Base-by-base conservation (phyloP, 139 green algal species). In the Coccomyxa sp. region DNA sequence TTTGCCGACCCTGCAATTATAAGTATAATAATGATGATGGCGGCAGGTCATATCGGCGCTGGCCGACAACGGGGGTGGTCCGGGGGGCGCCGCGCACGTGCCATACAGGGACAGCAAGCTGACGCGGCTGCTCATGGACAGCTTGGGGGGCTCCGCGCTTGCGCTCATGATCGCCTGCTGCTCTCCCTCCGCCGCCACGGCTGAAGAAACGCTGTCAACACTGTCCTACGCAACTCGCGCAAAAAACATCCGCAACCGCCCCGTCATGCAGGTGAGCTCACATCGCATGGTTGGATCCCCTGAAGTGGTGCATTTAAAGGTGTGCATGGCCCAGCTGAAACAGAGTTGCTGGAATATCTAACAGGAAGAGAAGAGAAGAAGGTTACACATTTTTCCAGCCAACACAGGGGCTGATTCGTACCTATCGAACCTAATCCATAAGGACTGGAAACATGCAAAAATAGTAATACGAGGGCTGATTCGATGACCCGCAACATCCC, bases 101-200 rank as follows among this genome's bases (percentile, higher is more conserved):
- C 91, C 80, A 0, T 93, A 93, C 85, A 85, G 92, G 12, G 92
- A 95, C 85, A 93, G 88, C 67, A 94, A 95, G 89, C 91, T 98
- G 32, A 98, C 95, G 21, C 95, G 95, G 83, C 90, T 98, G 83
- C 90, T 98, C 30, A 95, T 96, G 91, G 93, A 97, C 87, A 94
- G 88, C 13, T 86, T 98, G 59, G 86, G 89, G 11, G 89, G 92
- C 77, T 85, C 67, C 59, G 88, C 89, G 0, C 86, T 97, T 38
- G 92, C 93, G 28, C 91, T 98, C 45, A 96, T 98, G 92, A 94
- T 98, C 58, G 95, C 95, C 27, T 98, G 94, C 91, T 96, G 91
- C 89, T 96, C 92, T 1, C 95, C 94, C 15, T 78, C 77, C 45
- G 58, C 74, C 0, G 28, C 68, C 27, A 45, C 85, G 51, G 79